Evolutionary conservation across 345 rosid species (phyloP), one percentile per base, ranked within the genome.

Genomic region (Populus simonii): DNA sequence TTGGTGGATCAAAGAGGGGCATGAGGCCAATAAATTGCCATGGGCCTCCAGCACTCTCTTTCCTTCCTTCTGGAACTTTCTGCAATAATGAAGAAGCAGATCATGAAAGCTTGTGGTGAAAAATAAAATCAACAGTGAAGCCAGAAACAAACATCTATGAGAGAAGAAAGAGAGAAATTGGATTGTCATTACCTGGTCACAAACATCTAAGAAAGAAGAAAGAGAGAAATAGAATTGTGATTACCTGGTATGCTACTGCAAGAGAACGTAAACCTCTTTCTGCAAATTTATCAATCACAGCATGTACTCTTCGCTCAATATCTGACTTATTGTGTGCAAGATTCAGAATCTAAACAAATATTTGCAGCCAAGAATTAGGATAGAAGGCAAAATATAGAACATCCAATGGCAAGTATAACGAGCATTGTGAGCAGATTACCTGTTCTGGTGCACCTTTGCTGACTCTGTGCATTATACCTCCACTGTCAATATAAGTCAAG

Each of bases 381-480:
- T 57, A 61, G 41, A 23, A n/a, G 8, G 16, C 23, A 38, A 79
- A 6, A n/a, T 38, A 10, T 18, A 78, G 57, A 57, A 17, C 66
- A 62, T 66, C 25, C 35, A 22, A 70, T 39, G 55, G 55, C 29
- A 62, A n/a, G 31, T 18, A 20, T 29, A n/a, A 63, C 71, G 29
- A 55, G 7, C 67, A n/a, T 27, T 6, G 49, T 71, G 31, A 49
- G 55, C 49, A 76, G 41, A 51, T 77, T 85, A 94, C 99, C 96
- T 96, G 99, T 85, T 96, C 99, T 0, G 99, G 99, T 70, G 99
- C 99, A 74, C 99, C 99, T 89, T 95, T 95, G 87, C 98, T 95
- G 76, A 95, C 99, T 86, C 99, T 90, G 72, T 91, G 98, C 99
- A 92, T 92, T 90, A 86, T 93, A 80, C 93, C 97, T 29, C 86